Evolutionary conservation across 2,329 filamentous ascomycete genomes (phyloP).

Genomic region (Cephalotrichum gorgonifer): DNA sequence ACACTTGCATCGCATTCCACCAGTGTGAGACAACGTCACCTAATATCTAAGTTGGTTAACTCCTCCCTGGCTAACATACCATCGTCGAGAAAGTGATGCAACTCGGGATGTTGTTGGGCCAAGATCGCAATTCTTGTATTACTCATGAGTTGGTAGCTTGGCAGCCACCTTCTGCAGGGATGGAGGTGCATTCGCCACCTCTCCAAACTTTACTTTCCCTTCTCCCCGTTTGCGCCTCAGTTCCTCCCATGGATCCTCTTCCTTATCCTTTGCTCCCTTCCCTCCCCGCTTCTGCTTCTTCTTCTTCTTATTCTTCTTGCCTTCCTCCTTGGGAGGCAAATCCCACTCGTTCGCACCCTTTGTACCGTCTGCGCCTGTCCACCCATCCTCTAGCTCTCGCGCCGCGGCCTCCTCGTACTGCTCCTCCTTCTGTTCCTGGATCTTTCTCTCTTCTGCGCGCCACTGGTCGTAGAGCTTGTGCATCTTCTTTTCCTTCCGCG

Average conservation of each 20-base stretch:
- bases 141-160: not conserved
- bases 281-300: constrained; percentile 33
- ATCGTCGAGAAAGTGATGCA: too few relatives aligned
- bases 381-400: constrained; percentile 44
- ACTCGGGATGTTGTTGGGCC: not conserved
- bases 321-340: constrained; percentile 27
- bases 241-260: constrained; percentile 66
- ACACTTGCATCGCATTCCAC: too few relatives aligned
- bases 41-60: too few relatives aligned
- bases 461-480: constrained; percentile 72
- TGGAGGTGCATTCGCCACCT: constrained; percentile 67
- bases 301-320: constrained; percentile 26
- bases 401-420: constrained; percentile 55
- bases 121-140: constrained; percentile 1
- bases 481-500: constrained; percentile 77
- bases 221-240: constrained; percentile 58
- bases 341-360: constrained; percentile 5
- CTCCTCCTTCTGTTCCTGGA: constrained; percentile 54
- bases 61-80: too few relatives aligned
- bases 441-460: constrained; percentile 54
- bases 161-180: constrained; percentile 43
- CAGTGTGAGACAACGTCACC: too few relatives aligned
- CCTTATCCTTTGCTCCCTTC: constrained; percentile 21
- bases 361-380: not conserved
- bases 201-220: constrained; percentile 37